Conservation (phyloP, 2,329 filamentous ascomycete species). For the Bipolaris victoriae region DNA sequence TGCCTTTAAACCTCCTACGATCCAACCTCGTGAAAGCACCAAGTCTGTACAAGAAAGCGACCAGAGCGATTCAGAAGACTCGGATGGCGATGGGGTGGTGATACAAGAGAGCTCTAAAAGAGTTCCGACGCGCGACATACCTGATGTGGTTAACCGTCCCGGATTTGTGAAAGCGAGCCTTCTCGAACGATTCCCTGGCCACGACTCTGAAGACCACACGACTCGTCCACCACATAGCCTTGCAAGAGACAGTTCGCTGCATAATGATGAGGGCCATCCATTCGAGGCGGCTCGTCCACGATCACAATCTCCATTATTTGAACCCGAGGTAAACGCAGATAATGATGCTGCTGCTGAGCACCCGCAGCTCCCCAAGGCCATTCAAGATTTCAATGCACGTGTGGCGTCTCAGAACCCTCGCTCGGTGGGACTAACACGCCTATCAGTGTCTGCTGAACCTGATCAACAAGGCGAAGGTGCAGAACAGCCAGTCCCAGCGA, state of each 20-base stretch:
- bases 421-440: constrained; percentile 18
- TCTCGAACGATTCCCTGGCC: constrained; percentile 42
- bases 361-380: constrained; percentile 25
- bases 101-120: neutral
- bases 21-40: constrained; percentile 38
- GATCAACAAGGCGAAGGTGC: constrained; percentile 21
- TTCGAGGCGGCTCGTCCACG: constrained; percentile 3
- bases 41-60: constrained; percentile 14
- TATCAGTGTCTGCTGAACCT: constrained; percentile 15
- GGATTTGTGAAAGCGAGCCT: constrained; percentile 44
- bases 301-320: constrained; percentile 31
- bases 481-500: constrained; percentile 33
- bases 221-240: constrained; percentile 11
- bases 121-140: constrained; percentile 1
- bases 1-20: constrained; percentile 62
- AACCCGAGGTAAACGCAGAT: constrained; percentile 23
- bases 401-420: constrained; percentile 43
- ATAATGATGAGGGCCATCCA: neutral
- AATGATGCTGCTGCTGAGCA: constrained; percentile 8
- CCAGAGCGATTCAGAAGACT: constrained; percentile 4
- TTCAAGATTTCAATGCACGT: constrained; percentile 52
- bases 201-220: constrained; percentile 34
- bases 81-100: constrained; percentile 7
- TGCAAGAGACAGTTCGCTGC: constrained; percentile 14
- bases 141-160: constrained; percentile 13